Evolutionary conservation across 768 basidiomycete genomes (phyloP).

Genomic region (Leucocoprinus birnbaumii): DNA sequence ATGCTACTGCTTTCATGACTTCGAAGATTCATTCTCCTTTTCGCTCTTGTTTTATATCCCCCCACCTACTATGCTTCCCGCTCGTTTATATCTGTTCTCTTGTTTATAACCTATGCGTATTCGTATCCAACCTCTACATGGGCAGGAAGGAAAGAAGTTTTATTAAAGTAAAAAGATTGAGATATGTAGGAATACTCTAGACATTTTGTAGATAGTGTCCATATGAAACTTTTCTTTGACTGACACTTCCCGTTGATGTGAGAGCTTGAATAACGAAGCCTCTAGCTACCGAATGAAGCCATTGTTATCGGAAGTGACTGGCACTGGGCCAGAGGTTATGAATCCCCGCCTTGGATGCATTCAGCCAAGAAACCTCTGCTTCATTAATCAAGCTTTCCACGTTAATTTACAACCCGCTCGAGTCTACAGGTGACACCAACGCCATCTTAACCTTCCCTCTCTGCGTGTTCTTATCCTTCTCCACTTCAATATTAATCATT

Average conservation of each 20-base stretch:
- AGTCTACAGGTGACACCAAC: constrained; percentile 65
- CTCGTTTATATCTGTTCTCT: background rate
- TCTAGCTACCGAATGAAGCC: too few relatives aligned
- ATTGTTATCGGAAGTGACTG: too few relatives aligned
- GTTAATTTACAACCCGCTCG: constrained; percentile 38
- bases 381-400: too few relatives aligned
- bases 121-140: background rate
- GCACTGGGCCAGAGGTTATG: too few relatives aligned
- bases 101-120: constrained; percentile 5
- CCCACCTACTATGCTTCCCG: too few relatives aligned
- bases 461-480: constrained; percentile 94
- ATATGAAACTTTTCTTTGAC: background rate
- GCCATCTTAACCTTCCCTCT: constrained; percentile 87
- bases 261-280: too few relatives aligned
- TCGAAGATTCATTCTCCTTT: too few relatives aligned
- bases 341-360: too few relatives aligned
- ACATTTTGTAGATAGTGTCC: constrained; percentile 5
- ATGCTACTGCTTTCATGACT: too few relatives aligned
- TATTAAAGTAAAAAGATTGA: constrained; percentile 9
- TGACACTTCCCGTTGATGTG: too few relatives aligned
- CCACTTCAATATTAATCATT: constrained; percentile 83
- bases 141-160: constrained; percentile 5
- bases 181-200: constrained; percentile 8
- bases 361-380: too few relatives aligned
- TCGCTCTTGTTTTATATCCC: background rate